Base-by-base conservation (phyloP, 768 basidiomycete genomes). In the Agaricus subrufescens region DNA sequence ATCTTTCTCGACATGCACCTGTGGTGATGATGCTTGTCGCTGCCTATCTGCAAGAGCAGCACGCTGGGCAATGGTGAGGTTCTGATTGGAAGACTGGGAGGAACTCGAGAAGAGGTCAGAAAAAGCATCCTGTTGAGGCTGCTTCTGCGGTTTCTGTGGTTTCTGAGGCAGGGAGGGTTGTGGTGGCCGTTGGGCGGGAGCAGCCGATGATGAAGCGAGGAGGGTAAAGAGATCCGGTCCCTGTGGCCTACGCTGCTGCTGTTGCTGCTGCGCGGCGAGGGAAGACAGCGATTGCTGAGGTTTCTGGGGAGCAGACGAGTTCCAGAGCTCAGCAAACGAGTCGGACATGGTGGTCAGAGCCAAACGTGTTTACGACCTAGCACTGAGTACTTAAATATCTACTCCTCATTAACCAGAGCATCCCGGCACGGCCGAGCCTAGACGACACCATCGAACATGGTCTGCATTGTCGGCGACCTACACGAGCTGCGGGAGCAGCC, bases 301-400 rank as follows among this genome's bases (percentile, higher is more conserved):
- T 49, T 74, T 62, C 55, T 56, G 55, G 3, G 84, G 82, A 0
- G 76, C 79, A n/a, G 86, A 77, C 25, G 84, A 79, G 40, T 77
- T 81, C 89, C 89, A 91, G 42, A 91, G 80, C 69, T 89, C 86
- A 56, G 87, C 81, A 66, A 90, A 90, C 1, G 88, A 83, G 71
- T 90, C 89, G 5, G 79, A 72, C 85, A 87, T 87, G 46, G 46
- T 26, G 43, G 40, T 14, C 12, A 34, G 34, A 34, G 34, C 11
- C 34, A 34, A 34, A 34, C 34, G 34, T 34, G 34, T 7, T 34
- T 8, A 6, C 34, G 34, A 34, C 3, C 19, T 1, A 19, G 19
- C 19, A 11, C 34, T 34, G 7, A 6, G 34, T 19, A 34, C 7
- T 34, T 34, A 34, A 34, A 34, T 34, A 34, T 34, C 34, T 34